Base-by-base conservation (phyloP, 331 rosid genomes). In the Spiraea crenata region DNA sequence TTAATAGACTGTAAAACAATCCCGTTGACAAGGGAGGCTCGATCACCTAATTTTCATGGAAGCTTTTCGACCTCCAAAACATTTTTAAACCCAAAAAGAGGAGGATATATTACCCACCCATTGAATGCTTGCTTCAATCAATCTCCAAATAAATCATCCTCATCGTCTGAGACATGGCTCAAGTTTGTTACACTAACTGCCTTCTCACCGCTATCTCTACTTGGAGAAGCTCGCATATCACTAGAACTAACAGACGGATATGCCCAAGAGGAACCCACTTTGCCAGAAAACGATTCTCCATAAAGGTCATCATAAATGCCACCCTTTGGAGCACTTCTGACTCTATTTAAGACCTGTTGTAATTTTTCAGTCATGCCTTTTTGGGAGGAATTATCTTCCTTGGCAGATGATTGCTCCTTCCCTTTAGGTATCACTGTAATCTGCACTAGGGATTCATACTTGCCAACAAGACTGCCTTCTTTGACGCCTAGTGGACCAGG, bases 391-490 rank as follows among this genome's bases (percentile, higher is more conserved):
- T 79, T 82, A 13, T 70, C 90, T 70, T 85, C 96, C 78, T 80
- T 85, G 5, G 57, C 78, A 60, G 69, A 74, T 79, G 83, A 79
- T 74, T 82, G 97, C 72, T 85, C 96, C 85, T 89, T 87, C 65
- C 97, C 96, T 81, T 84, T 95, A 56, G 99, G 99, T 80, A 95
- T 87, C 52, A 95, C 90, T 31, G 95, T 95, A 75, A 70, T 64
- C 85, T 89, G 99, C 73, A 95, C 92, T 78, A 95, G 95, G 72
- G 96, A 86, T 77, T 89, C 99, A 14, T 95, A 95, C 82, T 95
- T 91, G 72, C 99, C 97, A 16, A 95, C 99, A 41, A 95, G 87
- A 83, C 96, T 91, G 76, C 99, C 99, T 85, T 95, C 99, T 85
- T 91, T 91, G 58, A 95, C 96, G 49, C 95, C 99, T 25, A 95